Evolutionary conservation across 2,329 filamentous ascomycete genomes (phyloP).

Genomic region (Ploettnerulaceae sp.): DNA sequence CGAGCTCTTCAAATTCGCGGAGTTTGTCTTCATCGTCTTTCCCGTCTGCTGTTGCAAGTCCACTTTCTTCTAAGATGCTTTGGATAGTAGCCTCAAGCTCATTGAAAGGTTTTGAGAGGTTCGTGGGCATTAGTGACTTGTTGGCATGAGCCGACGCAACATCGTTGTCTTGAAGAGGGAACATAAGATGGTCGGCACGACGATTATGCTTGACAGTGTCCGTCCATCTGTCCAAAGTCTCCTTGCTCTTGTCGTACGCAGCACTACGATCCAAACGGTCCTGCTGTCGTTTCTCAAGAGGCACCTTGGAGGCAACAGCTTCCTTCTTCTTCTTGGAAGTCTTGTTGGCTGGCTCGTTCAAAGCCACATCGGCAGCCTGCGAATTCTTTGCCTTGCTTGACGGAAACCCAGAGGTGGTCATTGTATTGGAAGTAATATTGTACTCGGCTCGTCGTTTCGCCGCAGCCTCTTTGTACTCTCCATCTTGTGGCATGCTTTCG

Average conservation of each 20-base stretch:
- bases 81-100: constrained; percentile 84
- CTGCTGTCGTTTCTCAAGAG: constrained; percentile 80
- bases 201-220: constrained; percentile 95
- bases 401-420: constrained; percentile 1
- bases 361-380: constrained; percentile 50
- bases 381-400: constrained; percentile 39
- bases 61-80: constrained; percentile 84
- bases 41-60: constrained; percentile 56
- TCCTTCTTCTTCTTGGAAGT: constrained; percentile 38
- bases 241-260: constrained; percentile 86
- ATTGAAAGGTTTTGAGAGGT: constrained; percentile 61
- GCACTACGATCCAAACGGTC: constrained; percentile 75
- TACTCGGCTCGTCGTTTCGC: constrained; percentile 43
- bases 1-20: constrained; percentile 62
- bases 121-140: constrained; percentile 61
- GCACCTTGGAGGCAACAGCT: constrained; percentile 64
- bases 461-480: constrained; percentile 20
- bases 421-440: constrained; percentile 44
- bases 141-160: constrained; percentile 52
- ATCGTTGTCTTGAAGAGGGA: constrained; percentile 75
- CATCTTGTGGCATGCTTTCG: constrained; percentile 51
- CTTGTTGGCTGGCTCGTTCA: background rate
- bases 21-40: constrained; percentile 60
- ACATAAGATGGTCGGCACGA: constrained; percentile 81
- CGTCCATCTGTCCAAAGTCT: constrained; percentile 85